Evolutionary conservation across 257 asterid genomes (phyloP), one percentile per base, ranked within the genome.

Genomic region (Verbascum thapsus): DNA sequence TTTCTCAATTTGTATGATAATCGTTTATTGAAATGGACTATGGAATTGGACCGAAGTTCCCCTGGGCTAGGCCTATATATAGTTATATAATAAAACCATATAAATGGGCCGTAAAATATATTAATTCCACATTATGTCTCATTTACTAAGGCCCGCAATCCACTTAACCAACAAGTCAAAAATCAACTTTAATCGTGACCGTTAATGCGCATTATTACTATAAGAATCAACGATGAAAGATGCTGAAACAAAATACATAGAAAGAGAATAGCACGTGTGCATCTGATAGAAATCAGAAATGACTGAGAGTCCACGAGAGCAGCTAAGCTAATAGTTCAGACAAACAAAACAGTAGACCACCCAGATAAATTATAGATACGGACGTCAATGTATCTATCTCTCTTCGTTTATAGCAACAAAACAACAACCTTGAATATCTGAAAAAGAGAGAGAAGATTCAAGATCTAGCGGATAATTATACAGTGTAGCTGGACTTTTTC

Each of bases 371-470:
- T n/a, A n/a, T n/a, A n/a, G n/a, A n/a, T 26, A 70, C 61, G 59
- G n/a, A 13, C 9, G 60, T 51, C 10, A 40, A 17, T 65, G 72
- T 57, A 66, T 70, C 74, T 72, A 17, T 19, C 35, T 61, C 16
- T 66, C 61, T 44, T n/a, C n/a, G n/a, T n/a, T n/a, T n/a, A n/a
- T n/a, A n/a, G n/a, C n/a, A n/a, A n/a, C n/a, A n/a, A n/a, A n/a
- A n/a, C n/a, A n/a, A n/a, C n/a, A n/a, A n/a, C n/a, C n/a, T 53
- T 42, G 48, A 67, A 63, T 30, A n/a, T 44, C 64, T n/a, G 67
- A 56, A 56, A 15, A n/a, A n/a, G n/a, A n/a, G n/a, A 52, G 13
- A 47, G 73, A 72, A 74, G 74, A 72, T 76, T 82, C 80, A 68
- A 83, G 83, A 80, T 78, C 78, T 72, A 53, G 70, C 61, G 35